Conservation (phyloP, 352 stramenopile genomes). For the Phytopythium kandeliae region DNA sequence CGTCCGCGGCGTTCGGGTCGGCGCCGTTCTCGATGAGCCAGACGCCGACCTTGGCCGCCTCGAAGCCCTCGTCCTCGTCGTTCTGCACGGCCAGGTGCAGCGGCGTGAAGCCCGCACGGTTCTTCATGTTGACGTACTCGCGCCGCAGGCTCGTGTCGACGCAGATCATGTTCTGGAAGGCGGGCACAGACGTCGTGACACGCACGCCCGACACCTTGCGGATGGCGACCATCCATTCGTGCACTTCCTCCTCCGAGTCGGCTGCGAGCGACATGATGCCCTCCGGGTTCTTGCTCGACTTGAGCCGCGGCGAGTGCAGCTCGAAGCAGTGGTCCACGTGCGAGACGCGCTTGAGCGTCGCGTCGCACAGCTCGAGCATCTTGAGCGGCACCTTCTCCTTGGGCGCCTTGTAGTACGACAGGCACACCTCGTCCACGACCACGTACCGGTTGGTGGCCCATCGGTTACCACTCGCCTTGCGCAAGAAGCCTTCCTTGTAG, state of each 20-base stretch:
- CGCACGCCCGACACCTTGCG: constrained; percentile 81
- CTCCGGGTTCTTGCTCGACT: constrained; percentile 78
- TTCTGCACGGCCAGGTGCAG: constrained; percentile 83
- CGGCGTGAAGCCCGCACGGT: constrained; percentile 76
- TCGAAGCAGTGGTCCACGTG: constrained; percentile 85
- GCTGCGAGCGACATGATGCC: constrained; percentile 82
- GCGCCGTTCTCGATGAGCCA: constrained; percentile 87
- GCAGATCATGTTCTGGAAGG: constrained; percentile 89
- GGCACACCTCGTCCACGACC: constrained; percentile 77
- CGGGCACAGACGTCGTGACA: constrained; percentile 55
- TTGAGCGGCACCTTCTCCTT: constrained; percentile 83
- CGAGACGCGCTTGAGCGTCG: constrained; percentile 75
- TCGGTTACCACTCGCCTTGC: constrained; percentile 75
- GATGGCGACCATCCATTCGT: constrained; percentile 86
- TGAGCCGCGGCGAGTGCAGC: constrained; percentile 75
- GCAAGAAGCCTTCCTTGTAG: constrained; percentile 80
- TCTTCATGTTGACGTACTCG: constrained; percentile 86
- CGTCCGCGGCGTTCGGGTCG: constrained; percentile 69
- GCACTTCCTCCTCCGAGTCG: constrained; percentile 76
- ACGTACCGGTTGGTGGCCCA: constrained; percentile 86
- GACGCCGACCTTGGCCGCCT: constrained; percentile 79
- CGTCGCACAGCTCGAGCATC: constrained; percentile 80
- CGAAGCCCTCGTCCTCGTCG: constrained; percentile 86
- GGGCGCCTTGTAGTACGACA: constrained; percentile 83
- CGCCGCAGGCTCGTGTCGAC: constrained; percentile 75